phyloP scores from a whole-genome alignment of 371 early-diverging fungal genomes.

The Mucor sp. region DNA sequence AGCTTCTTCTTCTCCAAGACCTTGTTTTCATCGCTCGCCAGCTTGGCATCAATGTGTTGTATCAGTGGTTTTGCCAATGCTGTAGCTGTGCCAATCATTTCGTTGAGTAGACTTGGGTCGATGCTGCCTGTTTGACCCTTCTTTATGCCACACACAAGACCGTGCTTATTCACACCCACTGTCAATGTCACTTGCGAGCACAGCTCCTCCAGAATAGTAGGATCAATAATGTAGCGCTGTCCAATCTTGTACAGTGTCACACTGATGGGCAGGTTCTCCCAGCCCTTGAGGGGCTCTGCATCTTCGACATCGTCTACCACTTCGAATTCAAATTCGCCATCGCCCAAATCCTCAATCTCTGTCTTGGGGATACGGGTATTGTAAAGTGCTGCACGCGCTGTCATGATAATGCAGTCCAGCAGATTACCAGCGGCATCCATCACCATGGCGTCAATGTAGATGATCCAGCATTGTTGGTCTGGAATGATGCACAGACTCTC shows the following conservation, averaged over 20 bases:
- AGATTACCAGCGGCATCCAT: slow-evolving; percentile 90
- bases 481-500: slow-evolving; percentile 87
- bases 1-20: slow-evolving; percentile 47
- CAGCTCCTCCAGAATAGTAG: slow-evolving; percentile 84
- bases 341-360: slow-evolving; percentile 67
- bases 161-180: slow-evolving; percentile 80
- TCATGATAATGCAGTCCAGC: slow-evolving; percentile 82
- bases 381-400: slow-evolving; percentile 82
- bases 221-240: slow-evolving; percentile 81
- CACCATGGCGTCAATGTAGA: slow-evolving; percentile 90
- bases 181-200: slow-evolving; percentile 79
- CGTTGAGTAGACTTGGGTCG: slow-evolving; percentile 74
- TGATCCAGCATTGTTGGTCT: slow-evolving; percentile 86
- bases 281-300: slow-evolving; percentile 74
- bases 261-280: slow-evolving; percentile 76
- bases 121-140: slow-evolving; percentile 79
- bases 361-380: slow-evolving; percentile 87
- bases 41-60: slow-evolving; percentile 52
- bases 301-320: slow-evolving; percentile 86
- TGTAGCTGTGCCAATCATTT: slow-evolving; percentile 79
- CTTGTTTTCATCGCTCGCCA: slow-evolving; percentile 50
- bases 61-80: slow-evolving; percentile 61
- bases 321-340: slow-evolving; percentile 86
- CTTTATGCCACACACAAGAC: slow-evolving; percentile 82
- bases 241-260: slow-evolving; percentile 91